Base-by-base conservation (phyloP, 805 yeast genomes). In the Komagataella pseudopastoris region DNA sequence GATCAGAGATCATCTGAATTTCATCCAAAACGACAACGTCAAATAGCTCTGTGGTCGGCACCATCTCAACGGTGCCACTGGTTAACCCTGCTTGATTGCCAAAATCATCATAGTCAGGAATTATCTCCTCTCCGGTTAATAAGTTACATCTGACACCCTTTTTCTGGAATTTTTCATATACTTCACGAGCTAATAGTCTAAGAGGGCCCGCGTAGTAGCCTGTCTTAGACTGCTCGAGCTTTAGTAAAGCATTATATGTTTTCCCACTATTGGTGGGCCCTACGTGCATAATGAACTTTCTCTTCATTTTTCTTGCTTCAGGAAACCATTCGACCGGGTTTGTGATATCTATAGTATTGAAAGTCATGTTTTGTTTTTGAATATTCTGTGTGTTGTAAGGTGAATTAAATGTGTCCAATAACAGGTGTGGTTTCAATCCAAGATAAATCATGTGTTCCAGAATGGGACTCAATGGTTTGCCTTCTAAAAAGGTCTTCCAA, bases 201-300 rank as follows among this genome's bases (percentile, higher is more conserved):
- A 93, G 69, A 0, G 99, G 99, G 1, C 98, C 98, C 0, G 98
- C 98, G 66, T 83, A 93, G 57, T 85, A 86, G 0, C 99, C 99
- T 17, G 81, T 74, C 36, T 79, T 72, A 14, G 88, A 80, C 18
- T 65, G 59, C 57, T 81, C 81, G 49, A 93, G 71, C 51, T 80
- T 74, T 58, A 84, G 73, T 48, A 93, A 68, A 0, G 98, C 96
- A 49, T 78, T 76, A 61, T 87, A 86, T 0, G 98, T 93, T 60
- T 93, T 93, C 10, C 99, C 99, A 57, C 93, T 83, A 63, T 93
- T 93, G 0, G 99, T 93, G 1, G 99, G 99, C 0, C 99, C 99
- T 8, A 93, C 87, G 63, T 93, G 99, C 81, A 93, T 77, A n/a
- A 85, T 75, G 49, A 93, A 74, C 50, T 84, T 82, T 45, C 99